phyloP scores from a whole-genome alignment of 1,284 basidiomycete species.

The Phellinidium pouzarii region DNA sequence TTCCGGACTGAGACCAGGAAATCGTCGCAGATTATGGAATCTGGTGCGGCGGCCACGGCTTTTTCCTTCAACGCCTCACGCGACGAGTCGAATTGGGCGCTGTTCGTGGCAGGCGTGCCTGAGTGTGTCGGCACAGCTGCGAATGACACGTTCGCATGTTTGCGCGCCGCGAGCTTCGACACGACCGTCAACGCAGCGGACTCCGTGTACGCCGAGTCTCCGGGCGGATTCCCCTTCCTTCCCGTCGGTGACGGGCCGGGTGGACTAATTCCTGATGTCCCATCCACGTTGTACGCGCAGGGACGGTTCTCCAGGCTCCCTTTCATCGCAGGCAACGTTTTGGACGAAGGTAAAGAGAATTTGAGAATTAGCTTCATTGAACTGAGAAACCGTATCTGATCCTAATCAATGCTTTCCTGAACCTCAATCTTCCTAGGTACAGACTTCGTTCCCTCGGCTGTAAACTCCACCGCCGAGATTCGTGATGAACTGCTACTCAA shows the following conservation, averaged over 20 bases:
- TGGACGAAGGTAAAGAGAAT: slow-evolving; percentile 45
- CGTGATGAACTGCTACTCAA: slow-evolving; percentile 26
- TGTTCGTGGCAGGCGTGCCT: slow-evolving; percentile 34
- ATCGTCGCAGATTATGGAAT: slow-evolving; percentile 37
- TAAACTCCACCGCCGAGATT: slow-evolving; percentile 29
- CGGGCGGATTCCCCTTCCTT: slow-evolving; percentile 31
- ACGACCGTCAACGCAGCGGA: slow-evolving; percentile 31
- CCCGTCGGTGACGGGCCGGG: slow-evolving; percentile 38
- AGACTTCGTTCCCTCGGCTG: slow-evolving; percentile 28
- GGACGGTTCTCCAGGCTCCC: slow-evolving; percentile 37
- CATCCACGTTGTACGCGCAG: slow-evolving; percentile 30
- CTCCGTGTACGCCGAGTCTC: slow-evolving; percentile 22
- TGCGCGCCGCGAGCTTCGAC: slow-evolving; percentile 31
- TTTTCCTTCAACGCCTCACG: slow-evolving; percentile 28
- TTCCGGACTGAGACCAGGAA: too few species aligned
- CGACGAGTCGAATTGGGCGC: slow-evolving; percentile 34
- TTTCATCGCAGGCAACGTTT: slow-evolving; percentile 41
- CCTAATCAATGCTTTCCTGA: too few species aligned
- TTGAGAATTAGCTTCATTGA: too few species aligned
- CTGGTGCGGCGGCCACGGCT: slow-evolving; percentile 32
- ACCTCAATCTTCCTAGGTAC: slow-evolving; percentile 32
- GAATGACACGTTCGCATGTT: slow-evolving; percentile 35
- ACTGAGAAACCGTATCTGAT: too few species aligned
- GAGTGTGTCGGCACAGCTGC: slow-evolving; percentile 29
- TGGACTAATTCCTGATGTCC: slow-evolving; percentile 37